Evolutionary conservation across 2,329 filamentous ascomycete genomes (phyloP), one percentile per base, ranked within the genome.

Genomic region (Juglanconis oblonga): DNA sequence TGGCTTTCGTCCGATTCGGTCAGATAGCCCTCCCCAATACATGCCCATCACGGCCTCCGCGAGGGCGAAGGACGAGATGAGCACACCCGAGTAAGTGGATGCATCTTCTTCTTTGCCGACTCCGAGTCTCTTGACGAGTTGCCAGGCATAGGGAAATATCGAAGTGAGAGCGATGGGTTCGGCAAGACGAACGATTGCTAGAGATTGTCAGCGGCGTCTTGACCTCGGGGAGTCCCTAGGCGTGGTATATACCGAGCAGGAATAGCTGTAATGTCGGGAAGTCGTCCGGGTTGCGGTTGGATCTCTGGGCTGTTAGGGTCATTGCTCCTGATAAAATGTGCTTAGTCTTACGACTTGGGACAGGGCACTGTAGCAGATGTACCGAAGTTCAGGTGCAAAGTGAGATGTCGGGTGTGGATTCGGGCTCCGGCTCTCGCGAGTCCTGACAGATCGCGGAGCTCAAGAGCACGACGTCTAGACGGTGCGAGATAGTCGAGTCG

Each of bases 121-220:
- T 45, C 90, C 70, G 74, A 92, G 92, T 67, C 86, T 81, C 74
- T 90, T 90, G 66, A 94, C 87, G 67, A 94, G 86, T 62, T 89
- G 84, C 89, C 90, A 96, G 62, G 91, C 91, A 74, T 97, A 97
- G 24, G 93, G 93, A 69, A 94, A 96, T 74, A 97, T 95, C 70
- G 91, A 95, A 1, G 92, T 97, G 65, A 97, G 84, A 54, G 93
- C 92, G 68, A 97, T 94, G 29, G 93, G 93, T 75, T 97, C 93
- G 56, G 92, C 91, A 66, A 97, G 86, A 64, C 93, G 91, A 71
- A 96, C 93, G 80, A 97, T 91, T 73, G 92, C 92, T 96, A 68
- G 33, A 29, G 3, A 17, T 9, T 36, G 56, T 59, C 14, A 58
- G 52, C 40, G 10, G 13, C 8, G 48, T 24, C 7, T 42, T n/a